Conservation (phyloP, 371 early-diverging fungal genomes). For the Mortierella sp. region DNA sequence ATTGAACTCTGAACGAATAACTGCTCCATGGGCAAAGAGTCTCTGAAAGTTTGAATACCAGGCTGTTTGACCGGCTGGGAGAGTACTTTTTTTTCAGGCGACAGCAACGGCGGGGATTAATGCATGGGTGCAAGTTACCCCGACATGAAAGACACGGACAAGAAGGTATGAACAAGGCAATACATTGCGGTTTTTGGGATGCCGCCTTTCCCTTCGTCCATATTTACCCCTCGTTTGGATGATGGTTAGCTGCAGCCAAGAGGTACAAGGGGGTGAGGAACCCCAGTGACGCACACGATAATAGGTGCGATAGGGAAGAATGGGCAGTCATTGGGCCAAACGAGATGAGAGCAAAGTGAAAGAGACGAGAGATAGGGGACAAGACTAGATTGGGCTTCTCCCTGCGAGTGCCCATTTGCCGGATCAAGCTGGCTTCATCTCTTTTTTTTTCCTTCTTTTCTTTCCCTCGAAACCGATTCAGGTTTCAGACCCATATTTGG, state of each 20-base stretch:
- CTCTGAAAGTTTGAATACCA: background rate
- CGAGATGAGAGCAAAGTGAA: background rate
- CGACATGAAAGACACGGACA: slow-evolving; percentile 15
- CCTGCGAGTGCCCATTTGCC: slow-evolving; percentile 10
- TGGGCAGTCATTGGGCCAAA: background rate
- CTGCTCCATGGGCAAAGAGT: background rate
- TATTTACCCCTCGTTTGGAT: background rate
- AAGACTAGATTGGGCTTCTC: background rate
- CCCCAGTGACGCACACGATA: slow-evolving; percentile 5
- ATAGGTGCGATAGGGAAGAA: background rate
- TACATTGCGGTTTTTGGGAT: slow-evolving; percentile 15
- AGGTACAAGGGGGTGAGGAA: background rate
- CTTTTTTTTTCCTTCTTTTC: background rate
- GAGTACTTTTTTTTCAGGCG: no score
- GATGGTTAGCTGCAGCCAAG: background rate
- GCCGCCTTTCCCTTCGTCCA: background rate
- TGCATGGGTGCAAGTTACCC: background rate
- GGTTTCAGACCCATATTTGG: background rate
- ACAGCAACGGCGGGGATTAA: background rate
- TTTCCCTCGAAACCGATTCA: background rate
- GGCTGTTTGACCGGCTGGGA: background rate
- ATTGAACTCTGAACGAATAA: background rate
- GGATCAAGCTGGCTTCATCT: slow-evolving; percentile 2
- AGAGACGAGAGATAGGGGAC: background rate
- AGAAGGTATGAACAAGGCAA: slow-evolving; percentile 1